Conservation (phyloP, 768 basidiomycete genomes). For the Naganishia onofrii region DNA sequence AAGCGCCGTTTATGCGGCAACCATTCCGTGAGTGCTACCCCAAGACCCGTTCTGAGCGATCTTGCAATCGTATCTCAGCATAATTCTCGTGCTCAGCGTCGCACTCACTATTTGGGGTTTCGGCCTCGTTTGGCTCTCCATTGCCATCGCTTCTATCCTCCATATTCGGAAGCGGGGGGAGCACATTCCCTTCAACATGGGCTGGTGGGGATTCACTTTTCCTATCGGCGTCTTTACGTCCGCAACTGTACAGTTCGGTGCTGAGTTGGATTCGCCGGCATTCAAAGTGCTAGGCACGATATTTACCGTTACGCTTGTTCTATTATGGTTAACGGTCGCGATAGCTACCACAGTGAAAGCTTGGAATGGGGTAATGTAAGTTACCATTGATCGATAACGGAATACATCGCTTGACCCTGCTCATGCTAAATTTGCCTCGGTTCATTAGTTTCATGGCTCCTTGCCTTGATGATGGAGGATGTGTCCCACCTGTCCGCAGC, state of each 20-base stretch:
- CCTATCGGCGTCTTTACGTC: conserved; percentile 48
- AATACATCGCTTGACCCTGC: not conserved
- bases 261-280: conserved; percentile 43
- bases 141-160: conserved; percentile 39
- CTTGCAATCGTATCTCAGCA: no score
- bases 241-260: conserved; percentile 43
- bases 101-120: conserved; percentile 49
- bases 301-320: conserved; percentile 38
- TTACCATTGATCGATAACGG: conserved; percentile 3
- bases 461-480: conserved; percentile 9
- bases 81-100: conserved; percentile 1
- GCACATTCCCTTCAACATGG: conserved; percentile 29
- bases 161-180: conserved; percentile 31
- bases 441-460: conserved; percentile 11
- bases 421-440: not conserved
- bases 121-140: conserved; percentile 43
- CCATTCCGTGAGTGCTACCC: conserved; percentile 28
- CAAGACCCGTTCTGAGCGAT: no score
- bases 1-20: conserved; percentile 27
- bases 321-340: conserved; percentile 46
- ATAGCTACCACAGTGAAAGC: conserved; percentile 37
- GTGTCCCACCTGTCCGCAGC: not conserved
- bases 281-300: conserved; percentile 48
- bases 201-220: conserved; percentile 45
- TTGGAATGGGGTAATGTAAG: conserved; percentile 42